A percentile compares a stretch with the other conserved stretches of the same genome.
These are phyloP conservation scores for Trametes punicea DNA, from an alignment of 768 basidiomycete genomes.

Conservation along the genomic window DNA sequence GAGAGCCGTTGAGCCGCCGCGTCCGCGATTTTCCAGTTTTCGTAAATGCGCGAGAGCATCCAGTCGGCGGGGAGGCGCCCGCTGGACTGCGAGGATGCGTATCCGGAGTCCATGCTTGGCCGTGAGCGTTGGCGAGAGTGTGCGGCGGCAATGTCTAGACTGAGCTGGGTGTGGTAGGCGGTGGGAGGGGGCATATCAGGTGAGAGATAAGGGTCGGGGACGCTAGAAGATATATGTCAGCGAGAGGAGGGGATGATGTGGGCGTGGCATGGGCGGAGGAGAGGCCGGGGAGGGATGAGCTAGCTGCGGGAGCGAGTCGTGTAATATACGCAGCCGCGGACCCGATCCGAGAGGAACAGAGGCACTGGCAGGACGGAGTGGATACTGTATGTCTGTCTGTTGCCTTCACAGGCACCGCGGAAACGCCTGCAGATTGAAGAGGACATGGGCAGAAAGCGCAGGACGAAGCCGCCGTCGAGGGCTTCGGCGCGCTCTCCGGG, in stretches of 20 bases:
- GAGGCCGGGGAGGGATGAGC: neutral
- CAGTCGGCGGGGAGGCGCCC: conserved; percentile 10
- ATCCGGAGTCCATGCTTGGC: conserved; percentile 16
- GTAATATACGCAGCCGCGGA: neutral
- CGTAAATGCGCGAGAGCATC: conserved; percentile 15
- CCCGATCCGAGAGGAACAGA: neutral
- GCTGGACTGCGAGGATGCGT: conserved; percentile 12
- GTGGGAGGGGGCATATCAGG: conserved; percentile 5
- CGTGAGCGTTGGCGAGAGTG: neutral
- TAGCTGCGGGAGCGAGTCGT: neutral
- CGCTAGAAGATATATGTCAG: conserved; percentile 1
- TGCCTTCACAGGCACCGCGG: neutral
- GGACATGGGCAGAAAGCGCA: neutral
- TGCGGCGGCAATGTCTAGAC: neutral
- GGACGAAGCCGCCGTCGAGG: neutral
- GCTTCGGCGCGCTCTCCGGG: neutral
- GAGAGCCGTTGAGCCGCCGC: conserved; percentile 19
- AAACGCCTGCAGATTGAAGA: neutral
- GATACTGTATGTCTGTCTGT: neutral
- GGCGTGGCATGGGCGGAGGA: neutral
- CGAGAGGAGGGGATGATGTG: neutral
- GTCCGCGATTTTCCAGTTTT: conserved; percentile 22
- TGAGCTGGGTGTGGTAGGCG: neutral
- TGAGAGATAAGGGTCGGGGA: neutral
- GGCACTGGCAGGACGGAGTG: too few species aligned